Evolutionary conservation across 768 basidiomycete species (phyloP), one percentile per base, ranked within the genome.

Genomic region (Auricularia heimuer): DNA sequence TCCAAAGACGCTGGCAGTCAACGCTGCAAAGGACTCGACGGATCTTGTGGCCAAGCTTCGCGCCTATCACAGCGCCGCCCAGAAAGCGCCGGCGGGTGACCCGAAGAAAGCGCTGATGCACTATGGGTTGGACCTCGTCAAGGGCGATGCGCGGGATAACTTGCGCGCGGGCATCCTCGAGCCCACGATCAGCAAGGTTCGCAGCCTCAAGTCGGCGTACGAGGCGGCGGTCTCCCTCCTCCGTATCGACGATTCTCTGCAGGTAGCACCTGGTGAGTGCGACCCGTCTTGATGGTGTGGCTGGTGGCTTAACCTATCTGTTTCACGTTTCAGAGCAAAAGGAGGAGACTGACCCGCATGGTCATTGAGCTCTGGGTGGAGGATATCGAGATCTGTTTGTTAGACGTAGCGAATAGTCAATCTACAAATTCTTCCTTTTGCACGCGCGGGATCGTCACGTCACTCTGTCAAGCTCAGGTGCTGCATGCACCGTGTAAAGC

Each of bases 1-100:
- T 70, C 97, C 97, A 58, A 98, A 98, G 78, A 94, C 90, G 21
- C 87, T 99, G 39, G 89, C 97, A 2, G 91, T 98, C 63, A 99
- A 99, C 74, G 97, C 97, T 51, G 97, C 97, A 47, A 98, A 98
- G 72, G 97, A 99, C 74, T 94, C 95, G 44, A 98, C 96, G 1
- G 93, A 98, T 64, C 85, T 99, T 21, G 94, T 99, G 45, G 95
- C 97, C 24, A 98, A 98, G 77, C 80, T 99, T 61, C 89, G 97
- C 62, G 89, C 95, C 10, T 98, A 95, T 78, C 97, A 99, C 80
- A 94, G 94, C 70, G 90, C 93, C 56, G 95, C 95, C 3, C 96
- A 97, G 77, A 94, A 89, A 69, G 96, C 94, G 2, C 88, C 92
- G 2, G 82, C 79, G 0, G 90, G 91, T 47, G 97, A 98, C 76